These are phyloP conservation scores for Fusarium nisikadoi DNA, from an alignment of 2,329 filamentous ascomycete species.

Conservation along the genomic window DNA sequence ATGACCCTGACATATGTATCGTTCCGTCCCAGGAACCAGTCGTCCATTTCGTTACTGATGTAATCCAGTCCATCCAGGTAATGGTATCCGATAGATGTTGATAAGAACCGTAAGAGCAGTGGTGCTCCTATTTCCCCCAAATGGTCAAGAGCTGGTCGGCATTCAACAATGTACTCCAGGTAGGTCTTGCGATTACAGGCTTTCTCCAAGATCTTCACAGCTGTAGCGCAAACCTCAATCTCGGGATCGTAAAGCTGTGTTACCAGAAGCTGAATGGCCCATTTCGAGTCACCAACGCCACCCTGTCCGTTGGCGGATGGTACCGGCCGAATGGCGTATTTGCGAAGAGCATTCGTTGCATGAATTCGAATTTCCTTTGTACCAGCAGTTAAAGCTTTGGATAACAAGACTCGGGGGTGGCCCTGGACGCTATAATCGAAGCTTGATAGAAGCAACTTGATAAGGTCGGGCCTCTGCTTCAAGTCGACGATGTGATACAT, in stretches of 20 bases:
- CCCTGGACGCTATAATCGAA: conserved; percentile 92
- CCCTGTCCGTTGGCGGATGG: conserved; percentile 52
- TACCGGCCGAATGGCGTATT: conserved; percentile 74
- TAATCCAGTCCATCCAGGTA: conserved; percentile 97
- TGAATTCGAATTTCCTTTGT: conserved; percentile 93
- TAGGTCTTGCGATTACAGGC: conserved; percentile 93
- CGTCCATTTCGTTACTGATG: conserved; percentile 99
- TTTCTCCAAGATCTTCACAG: conserved; percentile 96
- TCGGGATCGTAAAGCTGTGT: conserved; percentile 98
- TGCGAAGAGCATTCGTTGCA: conserved; percentile 85
- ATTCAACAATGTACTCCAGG: conserved; percentile 96
- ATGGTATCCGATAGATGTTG: conserved; percentile 96
- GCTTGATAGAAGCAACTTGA: conserved; percentile 86
- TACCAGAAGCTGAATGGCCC: conserved; percentile 97
- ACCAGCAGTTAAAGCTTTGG: conserved; percentile 91
- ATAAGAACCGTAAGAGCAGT: conserved; percentile 89
- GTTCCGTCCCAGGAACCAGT: conserved; percentile 98
- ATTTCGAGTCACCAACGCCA: conserved; percentile 78
- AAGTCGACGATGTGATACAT: conserved; percentile 98
- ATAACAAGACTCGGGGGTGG: conserved; percentile 90
- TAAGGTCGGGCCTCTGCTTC: conserved; percentile 88
- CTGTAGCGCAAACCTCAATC: conserved; percentile 94
- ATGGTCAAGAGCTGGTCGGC: conserved; percentile 92
- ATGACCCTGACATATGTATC: conserved; percentile 95
- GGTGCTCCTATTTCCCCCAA: conserved; percentile 96